These are phyloP conservation scores for Schizophyllum amplum DNA, from an alignment of 1,284 basidiomycete species.

Conservation along the genomic window DNA sequence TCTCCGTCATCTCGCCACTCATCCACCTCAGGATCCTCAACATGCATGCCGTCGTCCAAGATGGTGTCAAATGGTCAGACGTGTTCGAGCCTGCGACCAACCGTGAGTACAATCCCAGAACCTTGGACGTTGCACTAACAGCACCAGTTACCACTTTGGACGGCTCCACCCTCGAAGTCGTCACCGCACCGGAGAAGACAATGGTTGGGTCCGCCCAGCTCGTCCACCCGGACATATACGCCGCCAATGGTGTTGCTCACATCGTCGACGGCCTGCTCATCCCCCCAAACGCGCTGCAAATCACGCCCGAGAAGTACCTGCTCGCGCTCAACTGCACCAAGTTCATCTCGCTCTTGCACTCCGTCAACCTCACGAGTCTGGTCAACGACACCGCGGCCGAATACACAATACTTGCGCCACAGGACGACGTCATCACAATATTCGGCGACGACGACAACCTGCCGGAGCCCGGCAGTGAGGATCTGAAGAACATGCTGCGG, in stretches of 20 bases:
- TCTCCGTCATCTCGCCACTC: no score
- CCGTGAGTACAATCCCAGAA: conserved; percentile 34
- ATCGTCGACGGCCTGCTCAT: conserved; percentile 80
- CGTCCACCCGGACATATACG: conserved; percentile 74
- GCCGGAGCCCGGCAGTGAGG: conserved; percentile 57
- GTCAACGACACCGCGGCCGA: conserved; percentile 69
- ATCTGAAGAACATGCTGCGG: conserved; percentile 57
- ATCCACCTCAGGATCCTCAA: conserved; percentile 68
- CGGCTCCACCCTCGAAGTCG: conserved; percentile 59
- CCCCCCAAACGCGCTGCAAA: conserved; percentile 65
- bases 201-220: conserved; percentile 61
- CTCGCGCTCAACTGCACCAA: conserved; percentile 84
- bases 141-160: conserved; percentile 60
- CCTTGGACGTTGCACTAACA: conserved; percentile 5
- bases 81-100: conserved; percentile 46
- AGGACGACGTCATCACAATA: conserved; percentile 74
- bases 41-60: conserved; percentile 60
- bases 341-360: conserved; percentile 85
- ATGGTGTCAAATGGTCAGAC: conserved; percentile 57
- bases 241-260: conserved; percentile 93
- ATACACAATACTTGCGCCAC: conserved; percentile 84
- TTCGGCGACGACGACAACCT: conserved; percentile 40
- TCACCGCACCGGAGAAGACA: conserved; percentile 43
- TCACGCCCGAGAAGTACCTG: conserved; percentile 92
- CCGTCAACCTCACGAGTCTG: conserved; percentile 68